Base-by-base conservation (phyloP, 306 rosid species). In the Casuarina equisetifolia region DNA sequence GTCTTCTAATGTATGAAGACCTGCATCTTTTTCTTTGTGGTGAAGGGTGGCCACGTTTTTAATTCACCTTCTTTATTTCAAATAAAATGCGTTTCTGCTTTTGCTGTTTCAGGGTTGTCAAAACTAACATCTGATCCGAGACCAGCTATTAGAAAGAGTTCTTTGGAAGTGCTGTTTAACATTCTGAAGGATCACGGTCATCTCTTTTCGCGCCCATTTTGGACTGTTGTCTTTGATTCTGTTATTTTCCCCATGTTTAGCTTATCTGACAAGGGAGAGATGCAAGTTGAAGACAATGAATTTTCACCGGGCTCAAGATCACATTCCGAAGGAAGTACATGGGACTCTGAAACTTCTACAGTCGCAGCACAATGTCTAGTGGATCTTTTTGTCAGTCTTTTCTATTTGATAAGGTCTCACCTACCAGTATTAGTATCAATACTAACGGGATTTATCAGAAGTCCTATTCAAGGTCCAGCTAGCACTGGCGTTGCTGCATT, bases 131-230 rank as follows among this genome's bases (percentile, higher is more conserved):
- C 90, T 50, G 99, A 95, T 87, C 93, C 97, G 54, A 82, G 99
- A 86, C 85, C 93, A 80, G 92, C 99, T 12, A 92, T 95, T 82
- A 88, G 97, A 90, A 95, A 88, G 93, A 93, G 97, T 82, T 95
- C 99, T 38, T 82, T 95, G 87, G 99, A 95, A 88, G 97, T 95
- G 79, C 97, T 95, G 82, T 95, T 95, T 79, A 92, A 95, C 85
- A 95, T 92, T 80, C 78, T 95, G 64, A 91, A 88, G 90, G 99
- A 95, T 86, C 99, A 95, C 44, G 99, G 99, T 13, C 97, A 92
- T 85, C 92, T 92, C 19, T 95, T 95, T 85, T 89, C 99, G 38
- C 67, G 49, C 67, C 80, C 84, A 54, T 92, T 95, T 85, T 95
- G 97, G 99, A 84, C 85, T 80, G 90, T 84, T 76, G 84, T 95